A percentile compares a stretch with the other conserved stretches of the same genome.
These are phyloP conservation scores for Tuber microsphaerosporum DNA, from an alignment of 495 filamentous ascomycete species.

Conservation along the genomic window DNA sequence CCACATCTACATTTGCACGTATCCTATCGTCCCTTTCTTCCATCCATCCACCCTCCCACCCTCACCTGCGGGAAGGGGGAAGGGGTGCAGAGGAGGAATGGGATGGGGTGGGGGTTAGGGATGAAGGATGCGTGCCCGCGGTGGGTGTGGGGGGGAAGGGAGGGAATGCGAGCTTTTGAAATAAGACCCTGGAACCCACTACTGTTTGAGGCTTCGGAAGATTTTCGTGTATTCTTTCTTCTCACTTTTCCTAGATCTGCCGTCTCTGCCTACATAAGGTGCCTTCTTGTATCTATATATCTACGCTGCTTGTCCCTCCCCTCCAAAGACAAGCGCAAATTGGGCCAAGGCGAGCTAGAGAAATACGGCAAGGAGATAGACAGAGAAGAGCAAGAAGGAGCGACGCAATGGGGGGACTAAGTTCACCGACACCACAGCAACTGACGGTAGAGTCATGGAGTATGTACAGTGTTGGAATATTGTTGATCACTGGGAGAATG, in stretches of 20 bases:
- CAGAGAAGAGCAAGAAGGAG: not conserved
- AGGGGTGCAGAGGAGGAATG: not conserved
- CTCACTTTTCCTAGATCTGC: not conserved
- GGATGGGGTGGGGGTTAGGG: not conserved
- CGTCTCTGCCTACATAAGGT: not conserved
- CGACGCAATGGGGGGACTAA: not conserved
- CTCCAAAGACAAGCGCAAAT: not conserved
- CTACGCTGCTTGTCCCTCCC: not conserved
- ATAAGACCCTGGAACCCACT: not conserved
- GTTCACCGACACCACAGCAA: conserved; percentile 42
- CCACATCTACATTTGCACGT: not conserved
- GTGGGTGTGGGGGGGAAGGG: not conserved
- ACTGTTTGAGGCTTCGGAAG: not conserved
- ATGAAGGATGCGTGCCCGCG: not conserved
- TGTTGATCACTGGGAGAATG: conserved; percentile 45
- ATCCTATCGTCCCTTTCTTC: not conserved
- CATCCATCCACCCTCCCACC: not conserved
- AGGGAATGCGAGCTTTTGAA: not conserved
- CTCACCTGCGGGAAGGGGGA: not conserved
- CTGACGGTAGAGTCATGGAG: conserved; percentile 49
- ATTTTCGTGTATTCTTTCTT: not conserved
- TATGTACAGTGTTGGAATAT: conserved; percentile 46
- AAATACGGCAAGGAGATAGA: not conserved
- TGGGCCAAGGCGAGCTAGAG: not conserved
- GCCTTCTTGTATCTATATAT: not conserved